These are phyloP conservation scores for Debaryomycetaceae sp. DNA, from an alignment of 1,139 yeast genomes.

Conservation along the genomic window DNA sequence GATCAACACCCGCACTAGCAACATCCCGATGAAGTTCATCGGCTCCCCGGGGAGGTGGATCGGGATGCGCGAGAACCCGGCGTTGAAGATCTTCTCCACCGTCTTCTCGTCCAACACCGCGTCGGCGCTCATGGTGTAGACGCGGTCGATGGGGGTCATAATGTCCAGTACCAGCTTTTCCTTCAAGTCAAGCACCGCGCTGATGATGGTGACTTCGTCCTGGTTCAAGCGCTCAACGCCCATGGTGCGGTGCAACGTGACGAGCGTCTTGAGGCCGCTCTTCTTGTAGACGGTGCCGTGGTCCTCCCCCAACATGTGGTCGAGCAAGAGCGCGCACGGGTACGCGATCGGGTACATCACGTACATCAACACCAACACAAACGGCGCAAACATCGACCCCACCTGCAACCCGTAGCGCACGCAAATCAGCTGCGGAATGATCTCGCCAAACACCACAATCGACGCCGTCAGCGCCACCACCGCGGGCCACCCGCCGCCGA, in stretches of 20 bases:
- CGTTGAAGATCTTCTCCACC: constrained; percentile 86
- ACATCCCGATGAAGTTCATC: constrained; percentile 89
- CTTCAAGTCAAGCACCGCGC: constrained; percentile 89
- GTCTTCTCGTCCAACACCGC: constrained; percentile 76
- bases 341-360: constrained; percentile 88
- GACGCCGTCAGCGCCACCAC: constrained; percentile 88
- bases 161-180: constrained; percentile 83
- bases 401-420: constrained; percentile 90
- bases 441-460: constrained; percentile 93
- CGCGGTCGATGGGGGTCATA: constrained; percentile 94
- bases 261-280: constrained; percentile 89
- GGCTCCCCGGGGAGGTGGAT: constrained; percentile 90
- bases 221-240: constrained; percentile 90
- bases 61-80: constrained; percentile 96
- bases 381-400: constrained; percentile 89
- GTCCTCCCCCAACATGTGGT: constrained; percentile 84
- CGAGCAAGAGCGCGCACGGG: constrained; percentile 81
- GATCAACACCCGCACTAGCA: constrained; percentile 84
- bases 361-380: constrained; percentile 82
- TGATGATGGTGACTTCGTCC: constrained; percentile 94
- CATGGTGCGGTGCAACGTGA: constrained; percentile 89
- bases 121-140: constrained; percentile 85
- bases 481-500: constrained; percentile 98
- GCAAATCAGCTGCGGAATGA: constrained; percentile 90
- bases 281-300: constrained; percentile 94